Conservation (phyloP, 2,329 filamentous ascomycete species). For the Diplodia intermedia region DNA sequence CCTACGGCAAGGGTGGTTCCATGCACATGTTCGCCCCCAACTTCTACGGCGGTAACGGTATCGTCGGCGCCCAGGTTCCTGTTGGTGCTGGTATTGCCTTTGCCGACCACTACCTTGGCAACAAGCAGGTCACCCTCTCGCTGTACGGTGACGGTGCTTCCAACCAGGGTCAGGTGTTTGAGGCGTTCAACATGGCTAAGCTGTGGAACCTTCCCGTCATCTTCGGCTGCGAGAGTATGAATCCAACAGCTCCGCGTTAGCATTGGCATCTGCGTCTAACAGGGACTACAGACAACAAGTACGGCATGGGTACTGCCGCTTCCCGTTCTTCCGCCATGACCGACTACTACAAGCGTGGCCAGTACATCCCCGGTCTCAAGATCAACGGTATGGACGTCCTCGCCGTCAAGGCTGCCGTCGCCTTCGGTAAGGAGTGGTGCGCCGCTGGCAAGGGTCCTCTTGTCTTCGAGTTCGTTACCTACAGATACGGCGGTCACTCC, state of each 20-base stretch:
- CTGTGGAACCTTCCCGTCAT: conserved; percentile 95
- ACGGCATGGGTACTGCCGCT: conserved; percentile 98
- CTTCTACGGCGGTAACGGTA: conserved; percentile 99
- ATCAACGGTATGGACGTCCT: conserved; percentile 99
- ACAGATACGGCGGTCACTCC: conserved; percentile 98
- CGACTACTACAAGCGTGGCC: conserved; percentile 99
- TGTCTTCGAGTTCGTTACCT: conserved; percentile 98
- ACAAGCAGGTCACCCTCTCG: conserved; percentile 84
- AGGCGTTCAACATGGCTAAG: conserved; percentile 99
- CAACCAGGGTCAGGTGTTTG: conserved; percentile 99
- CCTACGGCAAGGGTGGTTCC: conserved; percentile 97
- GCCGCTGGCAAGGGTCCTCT: conserved; percentile 85
- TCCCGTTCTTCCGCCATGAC: conserved; percentile 93
- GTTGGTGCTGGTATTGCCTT: conserved; percentile 97
- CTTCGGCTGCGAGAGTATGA: conserved; percentile 97
- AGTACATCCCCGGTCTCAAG: conserved; percentile 99
- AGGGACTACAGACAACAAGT: conserved; percentile 90
- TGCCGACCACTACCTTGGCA: conserved; percentile 90
- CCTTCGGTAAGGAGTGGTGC: conserved; percentile 91
- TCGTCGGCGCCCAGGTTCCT: conserved; percentile 97
- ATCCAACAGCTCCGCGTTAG: background rate
- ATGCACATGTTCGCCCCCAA: conserved; percentile 99
- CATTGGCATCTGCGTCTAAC: conserved; percentile 36
- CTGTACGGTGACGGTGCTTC: conserved; percentile 97
- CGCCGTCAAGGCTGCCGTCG: conserved; percentile 93